Percentiles rank a stretch among this genome's conserved stretches.
phyloP scores from a whole-genome alignment of 2,329 filamentous ascomycete species.

The Diaporthe caulivora region DNA sequence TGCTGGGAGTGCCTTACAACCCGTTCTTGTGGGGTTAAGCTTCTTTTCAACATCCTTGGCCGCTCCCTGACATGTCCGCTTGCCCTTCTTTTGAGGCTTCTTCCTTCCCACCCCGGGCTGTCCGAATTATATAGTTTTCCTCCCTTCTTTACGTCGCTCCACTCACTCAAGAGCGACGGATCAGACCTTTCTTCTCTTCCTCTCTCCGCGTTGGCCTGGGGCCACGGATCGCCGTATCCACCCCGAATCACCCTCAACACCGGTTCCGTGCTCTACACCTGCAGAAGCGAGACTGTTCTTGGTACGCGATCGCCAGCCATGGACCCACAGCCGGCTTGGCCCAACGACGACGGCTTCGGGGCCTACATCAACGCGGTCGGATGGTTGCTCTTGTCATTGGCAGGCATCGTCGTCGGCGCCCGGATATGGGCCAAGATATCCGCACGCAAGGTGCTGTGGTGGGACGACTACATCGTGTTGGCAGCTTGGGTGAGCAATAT shows the following conservation, averaged over 20 bases:
- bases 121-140: neutral
- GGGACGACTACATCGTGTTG: constrained; percentile 35
- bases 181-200: neutral
- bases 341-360: constrained; percentile 12
- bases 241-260: constrained; percentile 1
- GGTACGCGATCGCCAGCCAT: constrained; percentile 11
- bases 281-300: neutral
- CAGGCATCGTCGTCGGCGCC: constrained; percentile 26
- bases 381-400: constrained; percentile 11
- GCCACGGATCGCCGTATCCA: constrained; percentile 23
- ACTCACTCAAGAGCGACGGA: neutral
- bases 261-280: neutral
- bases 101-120: neutral
- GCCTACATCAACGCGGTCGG: constrained; percentile 18
- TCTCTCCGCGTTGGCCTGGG: constrained; percentile 18
- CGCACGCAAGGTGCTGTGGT: constrained; percentile 29
- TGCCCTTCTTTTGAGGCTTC: neutral
- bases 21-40: constrained; percentile 4
- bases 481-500: constrained; percentile 31
- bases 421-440: constrained; percentile 33
- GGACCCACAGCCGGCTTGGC: neutral
- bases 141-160: neutral
- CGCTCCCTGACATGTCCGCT: neutral
- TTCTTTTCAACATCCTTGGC: constrained; percentile 14
- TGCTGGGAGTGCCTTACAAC: neutral